Evolutionary conservation across 495 filamentous ascomycete species (phyloP).

Genomic region (Cercophora sp.): DNA sequence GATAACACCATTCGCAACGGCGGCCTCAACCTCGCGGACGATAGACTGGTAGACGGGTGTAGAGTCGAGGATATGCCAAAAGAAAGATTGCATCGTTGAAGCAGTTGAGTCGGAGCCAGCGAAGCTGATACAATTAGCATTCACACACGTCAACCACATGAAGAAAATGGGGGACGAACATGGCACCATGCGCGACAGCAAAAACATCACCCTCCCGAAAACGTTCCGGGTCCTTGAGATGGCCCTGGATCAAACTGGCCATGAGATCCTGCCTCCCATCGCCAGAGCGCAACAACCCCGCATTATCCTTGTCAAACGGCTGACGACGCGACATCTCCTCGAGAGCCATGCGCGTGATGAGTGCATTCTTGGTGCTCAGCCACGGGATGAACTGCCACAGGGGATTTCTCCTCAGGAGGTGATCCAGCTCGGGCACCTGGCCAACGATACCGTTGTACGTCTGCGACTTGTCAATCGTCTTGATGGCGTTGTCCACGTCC

Average conservation of each 20-base stretch:
- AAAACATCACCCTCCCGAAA: constrained; percentile 52
- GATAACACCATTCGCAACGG: constrained; percentile 33
- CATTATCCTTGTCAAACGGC: constrained; percentile 42
- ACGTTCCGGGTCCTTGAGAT: constrained; percentile 41
- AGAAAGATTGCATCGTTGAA: constrained; percentile 52
- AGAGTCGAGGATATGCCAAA: constrained; percentile 50
- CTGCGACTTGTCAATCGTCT: constrained; percentile 50
- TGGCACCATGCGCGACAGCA: constrained; percentile 51
- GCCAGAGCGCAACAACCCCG: constrained; percentile 33
- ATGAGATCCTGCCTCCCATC: constrained; percentile 48
- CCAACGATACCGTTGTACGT: constrained; percentile 53
- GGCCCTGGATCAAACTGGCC: constrained; percentile 43
- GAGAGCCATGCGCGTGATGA: constrained; percentile 49
- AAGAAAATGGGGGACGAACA: constrained; percentile 31
- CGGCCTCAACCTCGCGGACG: constrained; percentile 42
- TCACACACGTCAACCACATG: not conserved
- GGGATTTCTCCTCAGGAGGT: constrained; percentile 44
- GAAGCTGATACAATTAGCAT: constrained; percentile 30
- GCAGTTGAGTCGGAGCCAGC: constrained; percentile 64
- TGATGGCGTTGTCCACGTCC: constrained; percentile 55
- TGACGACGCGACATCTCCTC: constrained; percentile 44
- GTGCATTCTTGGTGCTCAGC: constrained; percentile 42
- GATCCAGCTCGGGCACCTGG: constrained; percentile 47
- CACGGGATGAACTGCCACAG: constrained; percentile 45
- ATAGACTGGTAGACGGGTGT: constrained; percentile 40